Evolutionary conservation across 1,284 basidiomycete genomes (phyloP), one percentile per base, ranked within the genome.

Genomic region (Trichosporon coremiiforme): DNA sequence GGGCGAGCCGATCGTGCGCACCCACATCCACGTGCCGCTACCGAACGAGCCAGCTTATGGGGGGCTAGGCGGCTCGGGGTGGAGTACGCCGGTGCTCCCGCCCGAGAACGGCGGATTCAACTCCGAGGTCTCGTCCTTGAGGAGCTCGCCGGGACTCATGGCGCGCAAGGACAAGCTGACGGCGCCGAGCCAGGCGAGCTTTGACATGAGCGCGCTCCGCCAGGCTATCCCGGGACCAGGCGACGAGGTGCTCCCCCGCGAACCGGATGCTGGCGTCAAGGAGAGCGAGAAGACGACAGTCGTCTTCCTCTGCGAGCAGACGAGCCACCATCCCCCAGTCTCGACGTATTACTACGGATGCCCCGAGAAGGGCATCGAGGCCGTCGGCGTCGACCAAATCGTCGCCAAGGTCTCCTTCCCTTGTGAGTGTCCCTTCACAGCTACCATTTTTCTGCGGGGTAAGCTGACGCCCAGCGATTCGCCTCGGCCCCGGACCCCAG

Each of bases 291-390:
- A 85, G 45, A 83, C 90, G 31, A 89, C 91, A 12, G 88, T 94
- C 55, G 87, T 88, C 2, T 92, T 88, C 81, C 80, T 92, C 70
- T 91, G 90, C 31, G 90, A 92, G 79, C 94, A 96, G 84, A 90
- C 98, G 60, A 97, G 93, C 9, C 96, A 99, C 84, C 96, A 99
- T 78, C 96, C 96, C 0, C 96, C 96, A 1, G 89, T 98, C 55
- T 97, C 94, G 0, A 90, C 93, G 1, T 98, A 91, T 80, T 90
- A 89, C 75, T 92, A 92, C n/a, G 78, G 84, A 12, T 94, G 92
- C 79, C 92, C 93, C 0, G 85, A 88, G 67, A 88, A 89, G 29
- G 87, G 88, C n/a, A 80, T 94, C 63, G 89, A 92, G 76, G 85
- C 93, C 77, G 84, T 85, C 31, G 92, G 93, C 7, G 78, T 85